phyloP scores from a whole-genome alignment of 148 eudicot species.

The Linanthus parryae region DNA sequence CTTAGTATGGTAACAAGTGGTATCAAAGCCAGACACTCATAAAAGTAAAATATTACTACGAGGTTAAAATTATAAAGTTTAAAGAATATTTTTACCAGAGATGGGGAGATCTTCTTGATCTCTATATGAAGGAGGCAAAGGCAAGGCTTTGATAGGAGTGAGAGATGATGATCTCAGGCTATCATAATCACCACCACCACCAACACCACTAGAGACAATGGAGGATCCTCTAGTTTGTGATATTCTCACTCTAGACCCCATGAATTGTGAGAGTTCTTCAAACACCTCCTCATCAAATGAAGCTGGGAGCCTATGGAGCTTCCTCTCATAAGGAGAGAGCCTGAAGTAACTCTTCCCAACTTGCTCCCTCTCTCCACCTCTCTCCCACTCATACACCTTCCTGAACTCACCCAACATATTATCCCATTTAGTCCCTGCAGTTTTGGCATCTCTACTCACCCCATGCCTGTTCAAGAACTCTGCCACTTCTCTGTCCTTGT shows the following conservation, averaged over 20 bases:
- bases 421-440: slow-evolving; percentile 90
- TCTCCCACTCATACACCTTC: slow-evolving; percentile 86
- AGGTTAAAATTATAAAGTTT: no score
- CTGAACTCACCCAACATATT: slow-evolving; percentile 90
- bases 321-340: slow-evolving; percentile 68
- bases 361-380: slow-evolving; percentile 60
- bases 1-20: background rate
- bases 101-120: slow-evolving; percentile 39
- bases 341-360: slow-evolving; percentile 70
- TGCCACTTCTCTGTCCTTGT: slow-evolving; percentile 70
- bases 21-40: background rate
- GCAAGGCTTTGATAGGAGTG: slow-evolving; percentile 22
- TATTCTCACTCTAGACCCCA: slow-evolving; percentile 67
- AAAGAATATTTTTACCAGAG: no score
- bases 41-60: no score
- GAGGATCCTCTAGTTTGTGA: slow-evolving; percentile 1
- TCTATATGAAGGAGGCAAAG: slow-evolving; percentile 29
- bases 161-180: slow-evolving; percentile 7
- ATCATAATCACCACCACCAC: slow-evolving; percentile 2
- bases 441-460: slow-evolving; percentile 65
- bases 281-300: slow-evolving; percentile 85
- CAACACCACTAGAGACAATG: slow-evolving; percentile 8
- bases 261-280: slow-evolving; percentile 75
- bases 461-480: slow-evolving; percentile 58
- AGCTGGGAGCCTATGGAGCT: slow-evolving; percentile 68